phyloP scores from a whole-genome alignment of 1,284 basidiomycete species.

The Puccinia horiana region DNA sequence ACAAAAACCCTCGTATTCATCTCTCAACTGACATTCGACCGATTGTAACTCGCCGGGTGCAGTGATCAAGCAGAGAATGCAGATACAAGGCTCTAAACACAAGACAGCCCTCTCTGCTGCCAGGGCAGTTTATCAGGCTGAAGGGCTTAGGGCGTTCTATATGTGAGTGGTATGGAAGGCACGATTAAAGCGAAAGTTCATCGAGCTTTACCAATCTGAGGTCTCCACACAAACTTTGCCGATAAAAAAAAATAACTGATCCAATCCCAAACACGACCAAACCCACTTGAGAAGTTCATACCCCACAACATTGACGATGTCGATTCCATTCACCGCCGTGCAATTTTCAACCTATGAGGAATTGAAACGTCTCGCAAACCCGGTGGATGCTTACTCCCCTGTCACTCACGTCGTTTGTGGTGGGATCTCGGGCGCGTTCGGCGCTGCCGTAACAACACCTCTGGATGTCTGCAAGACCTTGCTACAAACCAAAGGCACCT shows the following conservation, averaged over 20 bases:
- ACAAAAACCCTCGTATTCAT: neutral
- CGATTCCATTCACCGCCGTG: constrained; percentile 95
- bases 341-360: constrained; percentile 98
- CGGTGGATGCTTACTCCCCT: constrained; percentile 82
- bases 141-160: constrained; percentile 91
- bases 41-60: constrained; percentile 37
- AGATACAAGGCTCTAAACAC: constrained; percentile 87
- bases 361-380: constrained; percentile 83
- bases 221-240: neutral
- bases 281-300: constrained; percentile 41
- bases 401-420: constrained; percentile 86
- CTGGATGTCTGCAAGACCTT: constrained; percentile 98
- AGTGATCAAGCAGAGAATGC: constrained; percentile 99
- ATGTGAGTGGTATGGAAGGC: constrained; percentile 65
- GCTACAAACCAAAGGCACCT: constrained; percentile 87
- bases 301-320: constrained; percentile 68
- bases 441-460: constrained; percentile 92
- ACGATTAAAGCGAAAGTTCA: neutral
- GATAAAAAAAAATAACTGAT: neutral
- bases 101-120: constrained; percentile 81
- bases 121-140: constrained; percentile 75
- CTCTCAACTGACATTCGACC: neutral
- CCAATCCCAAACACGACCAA: neutral
- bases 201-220: neutral
- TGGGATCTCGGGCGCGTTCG: constrained; percentile 87